Evolutionary conservation across 2,329 filamentous ascomycete species (phyloP).

Genomic region (Pseudogymnoascus sp.): DNA sequence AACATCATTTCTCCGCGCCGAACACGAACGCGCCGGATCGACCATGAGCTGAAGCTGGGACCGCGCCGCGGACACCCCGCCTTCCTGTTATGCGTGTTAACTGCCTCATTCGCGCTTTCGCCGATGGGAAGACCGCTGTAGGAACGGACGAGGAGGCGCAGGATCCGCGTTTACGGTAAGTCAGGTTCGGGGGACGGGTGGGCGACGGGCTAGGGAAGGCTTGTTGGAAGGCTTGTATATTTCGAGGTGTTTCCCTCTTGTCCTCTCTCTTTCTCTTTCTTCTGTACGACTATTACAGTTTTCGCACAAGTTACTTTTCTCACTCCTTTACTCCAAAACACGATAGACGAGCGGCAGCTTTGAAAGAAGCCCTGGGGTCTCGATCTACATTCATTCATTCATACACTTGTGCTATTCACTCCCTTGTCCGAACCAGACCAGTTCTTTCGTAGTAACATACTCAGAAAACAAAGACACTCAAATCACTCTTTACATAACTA

Average conservation of each 20-base stretch:
- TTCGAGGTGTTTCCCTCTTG: neutral
- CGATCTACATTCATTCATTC: neutral
- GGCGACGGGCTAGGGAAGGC: neutral
- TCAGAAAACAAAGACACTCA: neutral
- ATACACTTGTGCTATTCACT: neutral
- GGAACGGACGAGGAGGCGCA: neutral
- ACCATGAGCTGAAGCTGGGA: neutral
- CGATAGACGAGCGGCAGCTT: neutral
- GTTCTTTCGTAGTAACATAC: neutral
- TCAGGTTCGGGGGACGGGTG: neutral
- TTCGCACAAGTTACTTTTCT: neutral
- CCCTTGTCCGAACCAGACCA: neutral
- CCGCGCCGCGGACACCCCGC: neutral
- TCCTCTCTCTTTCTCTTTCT: neutral
- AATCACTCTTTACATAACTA: neutral
- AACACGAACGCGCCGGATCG: neutral
- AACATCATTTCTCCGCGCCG: conserved; percentile 1
- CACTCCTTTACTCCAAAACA: neutral
- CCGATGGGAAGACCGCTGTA: neutral
- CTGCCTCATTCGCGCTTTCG: neutral
- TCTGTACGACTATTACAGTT: neutral
- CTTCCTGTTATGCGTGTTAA: neutral
- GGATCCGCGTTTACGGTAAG: neutral
- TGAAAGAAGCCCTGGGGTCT: conserved; percentile 4
- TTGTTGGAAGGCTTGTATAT: neutral